These are phyloP conservation scores for Neofusicoccum ribis DNA, from an alignment of 2,329 filamentous ascomycete species.

Conservation along the genomic window DNA sequence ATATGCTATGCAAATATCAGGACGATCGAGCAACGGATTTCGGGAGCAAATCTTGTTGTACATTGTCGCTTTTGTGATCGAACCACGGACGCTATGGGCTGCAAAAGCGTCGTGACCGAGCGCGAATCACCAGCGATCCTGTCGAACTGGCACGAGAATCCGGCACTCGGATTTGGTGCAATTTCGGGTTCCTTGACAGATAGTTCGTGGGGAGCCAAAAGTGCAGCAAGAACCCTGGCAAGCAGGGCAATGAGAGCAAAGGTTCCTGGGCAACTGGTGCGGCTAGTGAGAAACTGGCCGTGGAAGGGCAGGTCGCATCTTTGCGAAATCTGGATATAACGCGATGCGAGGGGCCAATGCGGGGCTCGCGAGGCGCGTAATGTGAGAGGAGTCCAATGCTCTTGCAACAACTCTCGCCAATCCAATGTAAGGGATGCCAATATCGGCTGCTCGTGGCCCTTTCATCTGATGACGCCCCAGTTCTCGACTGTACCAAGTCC, in stretches of 20 bases:
- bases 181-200: background rate
- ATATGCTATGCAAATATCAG: background rate
- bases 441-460: background rate
- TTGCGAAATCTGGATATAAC: background rate
- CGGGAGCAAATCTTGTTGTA: background rate
- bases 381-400: background rate
- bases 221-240: background rate
- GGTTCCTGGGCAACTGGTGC: background rate
- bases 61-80: background rate
- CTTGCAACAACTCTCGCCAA: background rate
- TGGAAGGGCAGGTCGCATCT: background rate
- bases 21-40: background rate
- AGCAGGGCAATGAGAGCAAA: background rate
- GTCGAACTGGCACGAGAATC: background rate
- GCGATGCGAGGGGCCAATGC: background rate
- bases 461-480: constrained; percentile 76
- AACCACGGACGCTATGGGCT: background rate
- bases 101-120: background rate
- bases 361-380: background rate
- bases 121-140: background rate
- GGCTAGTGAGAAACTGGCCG: too few species aligned
- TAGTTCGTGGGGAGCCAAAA: background rate
- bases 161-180: background rate
- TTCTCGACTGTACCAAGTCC: constrained; percentile 63
- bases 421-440: background rate